These are phyloP conservation scores for Magnolia sinica DNA, from an alignment of 164 flowering plant species.

Conservation along the genomic window DNA sequence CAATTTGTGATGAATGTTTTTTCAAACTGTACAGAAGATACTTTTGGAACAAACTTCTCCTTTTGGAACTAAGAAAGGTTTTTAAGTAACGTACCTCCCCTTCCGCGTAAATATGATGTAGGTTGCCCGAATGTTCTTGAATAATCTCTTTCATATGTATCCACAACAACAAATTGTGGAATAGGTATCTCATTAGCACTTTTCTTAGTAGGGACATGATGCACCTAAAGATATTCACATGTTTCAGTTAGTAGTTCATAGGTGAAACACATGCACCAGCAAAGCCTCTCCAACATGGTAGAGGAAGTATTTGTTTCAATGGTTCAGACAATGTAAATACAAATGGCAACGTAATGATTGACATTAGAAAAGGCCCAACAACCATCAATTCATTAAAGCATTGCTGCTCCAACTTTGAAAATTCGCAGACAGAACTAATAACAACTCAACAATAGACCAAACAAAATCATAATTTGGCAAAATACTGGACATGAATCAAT, in stretches of 20 bases:
- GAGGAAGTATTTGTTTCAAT: neutral
- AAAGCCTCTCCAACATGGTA: neutral
- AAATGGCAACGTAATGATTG: no score
- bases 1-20: neutral
- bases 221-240: constrained; percentile 34
- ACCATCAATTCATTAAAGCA: no score
- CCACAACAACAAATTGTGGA: constrained; percentile 85
- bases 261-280: neutral
- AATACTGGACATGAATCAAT: no score
- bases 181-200: constrained; percentile 81
- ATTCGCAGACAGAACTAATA: no score
- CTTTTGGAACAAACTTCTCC: neutral
- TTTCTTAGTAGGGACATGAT: constrained; percentile 61
- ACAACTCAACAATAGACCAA: no score
- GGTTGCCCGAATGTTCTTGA: constrained; percentile 76
- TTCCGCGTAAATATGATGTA: constrained; percentile 79
- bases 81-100: constrained; percentile 66
- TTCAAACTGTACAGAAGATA: neutral
- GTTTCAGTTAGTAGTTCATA: neutral
- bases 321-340: neutral
- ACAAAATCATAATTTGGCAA: no score
- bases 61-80: neutral
- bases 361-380: no score
- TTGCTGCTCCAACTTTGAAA: no score
- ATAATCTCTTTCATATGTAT: constrained; percentile 95